Evolutionary conservation across 305 asterid genomes (phyloP), one percentile per base, ranked within the genome.

Genomic region (Fraxinus ornus): DNA sequence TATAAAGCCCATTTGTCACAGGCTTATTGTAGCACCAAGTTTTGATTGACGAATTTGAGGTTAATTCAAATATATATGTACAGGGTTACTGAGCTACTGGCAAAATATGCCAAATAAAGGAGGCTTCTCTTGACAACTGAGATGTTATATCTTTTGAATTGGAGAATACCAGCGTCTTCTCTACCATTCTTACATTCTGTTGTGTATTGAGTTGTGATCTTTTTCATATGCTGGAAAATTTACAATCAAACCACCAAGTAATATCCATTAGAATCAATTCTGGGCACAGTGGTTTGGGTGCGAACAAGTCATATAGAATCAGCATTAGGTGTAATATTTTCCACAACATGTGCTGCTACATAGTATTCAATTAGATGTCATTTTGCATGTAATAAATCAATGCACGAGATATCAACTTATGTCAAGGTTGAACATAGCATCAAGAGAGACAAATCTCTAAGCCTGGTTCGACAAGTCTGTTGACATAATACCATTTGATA

Each of bases 11-110:
- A 13, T 47, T 47, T 47, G n/a, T 47, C n/a, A 13, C 57, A 13
- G 5, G n/a, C 57, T 47, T 47, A 47, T 47, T 47, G 57, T 47
- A 47, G 57, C 57, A 3, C 57, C 19, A 47, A 47, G 57, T 47
- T 47, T 47, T 47, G 19, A 47, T 47, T 2, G 87, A 88, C 83
- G 79, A 83, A 74, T 85, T 84, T 81, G 88, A 86, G 88, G 81
- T 86, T 87, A 80, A 80, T 83, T 83, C 77, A 33, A 28, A 70
- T 78, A 17, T 79, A 76, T 79, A 79, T 86, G 81, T 81, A 41
- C 79, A 91, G 90, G 92, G 92, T 77, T 78, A 66, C 75, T 76
- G 86, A 85, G 82, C 74, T 60, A 66, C 76, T 44, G 15, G 84
- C 86, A 37, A 77, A 77, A 83, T 86, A 81, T 86, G 86, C 81